Evolutionary conservation across 2,329 filamentous ascomycete genomes (phyloP).

Genomic region (Fusarium hainanense): DNA sequence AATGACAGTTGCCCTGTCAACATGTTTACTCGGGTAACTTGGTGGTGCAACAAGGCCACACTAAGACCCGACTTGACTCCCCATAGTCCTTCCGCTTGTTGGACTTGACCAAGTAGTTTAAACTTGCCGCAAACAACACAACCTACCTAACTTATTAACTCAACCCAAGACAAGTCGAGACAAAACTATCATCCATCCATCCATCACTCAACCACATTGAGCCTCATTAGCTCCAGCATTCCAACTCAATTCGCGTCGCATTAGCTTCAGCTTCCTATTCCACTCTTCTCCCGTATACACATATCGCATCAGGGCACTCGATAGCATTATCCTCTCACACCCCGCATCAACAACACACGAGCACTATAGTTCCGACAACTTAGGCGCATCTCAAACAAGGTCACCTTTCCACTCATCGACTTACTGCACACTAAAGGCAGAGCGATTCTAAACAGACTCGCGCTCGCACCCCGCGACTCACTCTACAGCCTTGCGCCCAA

Average conservation of each 20-base stretch:
- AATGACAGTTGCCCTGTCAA: constrained; percentile 51
- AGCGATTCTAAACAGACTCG: constrained; percentile 31
- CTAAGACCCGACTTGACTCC: constrained; percentile 41
- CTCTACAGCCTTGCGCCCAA: constrained; percentile 40
- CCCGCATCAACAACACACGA: constrained; percentile 36
- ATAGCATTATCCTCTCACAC: constrained; percentile 20
- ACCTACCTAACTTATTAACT: constrained; percentile 9
- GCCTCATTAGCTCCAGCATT: constrained; percentile 21
- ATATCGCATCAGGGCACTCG: constrained; percentile 31
- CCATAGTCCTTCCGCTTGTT: constrained; percentile 37
- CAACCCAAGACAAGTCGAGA: constrained; percentile 12
- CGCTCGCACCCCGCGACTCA: constrained; percentile 32
- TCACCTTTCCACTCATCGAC: neutral
- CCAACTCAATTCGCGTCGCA: constrained; percentile 1
- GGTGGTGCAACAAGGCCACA: constrained; percentile 43
- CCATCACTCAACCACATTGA: constrained; percentile 8
- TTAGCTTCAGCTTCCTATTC: constrained; percentile 2
- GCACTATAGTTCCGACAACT: constrained; percentile 6
- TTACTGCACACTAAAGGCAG: constrained; percentile 4
- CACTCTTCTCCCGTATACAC: constrained; percentile 17
- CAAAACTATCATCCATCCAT: neutral
- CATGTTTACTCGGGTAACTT: constrained; percentile 48
- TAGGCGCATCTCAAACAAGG: constrained; percentile 11
- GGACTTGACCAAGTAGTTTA: constrained; percentile 23
- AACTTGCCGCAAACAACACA: constrained; percentile 37